Base-by-base conservation (phyloP, 192 early-diverging fungal species). In the Gonapodya sp. region DNA sequence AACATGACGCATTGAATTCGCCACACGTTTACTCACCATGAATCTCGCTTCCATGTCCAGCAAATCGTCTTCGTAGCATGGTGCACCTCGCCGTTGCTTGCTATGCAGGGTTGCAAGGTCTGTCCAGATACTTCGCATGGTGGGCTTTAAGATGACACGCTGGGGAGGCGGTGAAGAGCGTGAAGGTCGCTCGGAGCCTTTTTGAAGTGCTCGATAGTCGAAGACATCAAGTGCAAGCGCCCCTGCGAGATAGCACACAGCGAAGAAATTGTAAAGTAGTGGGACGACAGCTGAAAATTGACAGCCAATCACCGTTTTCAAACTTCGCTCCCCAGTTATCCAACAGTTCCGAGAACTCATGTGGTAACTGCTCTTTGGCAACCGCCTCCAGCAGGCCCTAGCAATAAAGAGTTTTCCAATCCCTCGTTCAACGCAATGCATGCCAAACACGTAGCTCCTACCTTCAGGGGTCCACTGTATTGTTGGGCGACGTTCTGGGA, bases 381-480 rank as follows among this genome's bases (percentile, higher is more conserved):
- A 77, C 34, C 18, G 75, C 75, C 2, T 77, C 75, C 31, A 77
- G 2, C 8, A 77, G 75, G 30, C 30, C 75, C 75, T 34, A 33
- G 14, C 8, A 16, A 64, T 64, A 24, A 24, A n/a, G n/a, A n/a
- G n/a, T n/a, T n/a, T n/a, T n/a, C n/a, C n/a, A n/a, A n/a, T n/a
- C n/a, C n/a, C n/a, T n/a, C n/a, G n/a, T n/a, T n/a, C n/a, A n/a
- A n/a, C n/a, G n/a, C n/a, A n/a, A n/a, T n/a, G n/a, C n/a, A n/a
- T n/a, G n/a, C n/a, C n/a, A n/a, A n/a, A n/a, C n/a, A n/a, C n/a
- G n/a, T n/a, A n/a, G n/a, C n/a, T n/a, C 46, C 24, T 24, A 64
- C 46, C 46, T 64, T 64, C 8, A 77, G 34, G 14, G 75, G 75
- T 34, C 75, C 75, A 34, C 2, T 77, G 75, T 77, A 77, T 33